Conservation (phyloP, 768 basidiomycete species). For the Boletus fagicola region DNA sequence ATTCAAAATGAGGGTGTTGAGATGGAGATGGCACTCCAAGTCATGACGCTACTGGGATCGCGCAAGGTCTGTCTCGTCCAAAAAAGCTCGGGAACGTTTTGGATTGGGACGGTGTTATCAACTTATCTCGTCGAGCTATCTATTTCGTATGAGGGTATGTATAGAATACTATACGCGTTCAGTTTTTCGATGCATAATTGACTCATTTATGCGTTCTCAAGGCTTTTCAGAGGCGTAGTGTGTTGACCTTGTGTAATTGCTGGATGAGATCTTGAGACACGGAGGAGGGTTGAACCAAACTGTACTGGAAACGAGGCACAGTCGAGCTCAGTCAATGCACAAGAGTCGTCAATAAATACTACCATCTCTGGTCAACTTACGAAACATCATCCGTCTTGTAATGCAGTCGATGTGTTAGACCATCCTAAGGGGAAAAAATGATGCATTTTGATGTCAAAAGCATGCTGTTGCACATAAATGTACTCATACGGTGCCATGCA, state of each 20-base stretch:
- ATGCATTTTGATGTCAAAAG: constrained; percentile 25
- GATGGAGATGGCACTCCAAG: constrained; percentile 27
- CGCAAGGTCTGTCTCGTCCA: background rate
- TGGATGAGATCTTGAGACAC: no score
- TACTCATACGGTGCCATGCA: constrained; percentile 29
- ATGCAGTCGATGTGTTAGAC: background rate
- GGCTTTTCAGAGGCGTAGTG: background rate
- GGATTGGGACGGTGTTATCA: background rate
- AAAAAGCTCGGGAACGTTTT: background rate
- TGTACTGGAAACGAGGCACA: background rate
- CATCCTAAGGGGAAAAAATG: background rate
- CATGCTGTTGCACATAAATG: constrained; percentile 25
- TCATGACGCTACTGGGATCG: constrained; percentile 4
- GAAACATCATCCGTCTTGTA: background rate
- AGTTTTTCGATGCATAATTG: background rate
- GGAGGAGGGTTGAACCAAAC: background rate
- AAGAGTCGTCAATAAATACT: background rate
- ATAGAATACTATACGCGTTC: constrained; percentile 3
- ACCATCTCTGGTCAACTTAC: background rate
- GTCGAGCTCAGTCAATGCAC: background rate
- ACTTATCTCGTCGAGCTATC: constrained; percentile 19
- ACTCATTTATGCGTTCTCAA: background rate
- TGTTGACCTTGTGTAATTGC: background rate
- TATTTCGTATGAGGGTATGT: constrained; percentile 16
- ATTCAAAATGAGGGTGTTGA: constrained; percentile 27